These are phyloP conservation scores for Drosera spatulata DNA, from an alignment of 179 eudicot species.

Conservation along the genomic window DNA sequence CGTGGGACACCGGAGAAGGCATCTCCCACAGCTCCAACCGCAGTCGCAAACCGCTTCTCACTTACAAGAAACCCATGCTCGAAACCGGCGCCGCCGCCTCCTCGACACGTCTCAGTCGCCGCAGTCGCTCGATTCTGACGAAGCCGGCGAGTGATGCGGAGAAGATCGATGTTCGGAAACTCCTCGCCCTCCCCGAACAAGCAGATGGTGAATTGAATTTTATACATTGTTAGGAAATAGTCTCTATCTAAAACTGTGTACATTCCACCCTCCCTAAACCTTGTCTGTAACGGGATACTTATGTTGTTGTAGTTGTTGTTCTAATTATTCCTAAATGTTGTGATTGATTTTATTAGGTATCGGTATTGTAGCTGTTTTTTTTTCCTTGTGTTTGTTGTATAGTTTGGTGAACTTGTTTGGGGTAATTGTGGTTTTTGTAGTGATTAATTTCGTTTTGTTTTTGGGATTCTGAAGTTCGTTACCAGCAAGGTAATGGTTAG, in stretches of 20 bases:
- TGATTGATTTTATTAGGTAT: not conserved
- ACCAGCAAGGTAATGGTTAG: too few species aligned
- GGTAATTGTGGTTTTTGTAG: not conserved
- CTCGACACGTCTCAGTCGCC: not conserved
- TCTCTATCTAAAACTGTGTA: too few species aligned
- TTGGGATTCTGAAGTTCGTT: not conserved
- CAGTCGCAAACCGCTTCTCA: conserved; percentile 23
- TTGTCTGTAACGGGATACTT: too few species aligned
- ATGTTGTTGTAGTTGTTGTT: too few species aligned
- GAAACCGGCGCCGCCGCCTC: conserved; percentile 6
- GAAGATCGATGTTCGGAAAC: conserved; percentile 32
- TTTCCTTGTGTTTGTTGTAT: not conserved
- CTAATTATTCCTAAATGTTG: too few species aligned
- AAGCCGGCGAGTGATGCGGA: conserved; percentile 7
- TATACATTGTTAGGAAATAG: not conserved
- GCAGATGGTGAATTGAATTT: not conserved
- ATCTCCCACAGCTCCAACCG: conserved; percentile 63
- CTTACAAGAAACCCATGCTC: conserved; percentile 9
- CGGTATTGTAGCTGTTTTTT: not conserved
- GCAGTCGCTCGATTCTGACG: conserved; percentile 4
- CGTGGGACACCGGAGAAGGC: conserved; percentile 61
- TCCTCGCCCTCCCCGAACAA: conserved; percentile 24
- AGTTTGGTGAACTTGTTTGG: not conserved
- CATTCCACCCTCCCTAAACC: too few species aligned
- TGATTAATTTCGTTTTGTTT: not conserved